Conservation (phyloP, 768 basidiomycete genomes). For the Botryobasidium botryosum region DNA sequence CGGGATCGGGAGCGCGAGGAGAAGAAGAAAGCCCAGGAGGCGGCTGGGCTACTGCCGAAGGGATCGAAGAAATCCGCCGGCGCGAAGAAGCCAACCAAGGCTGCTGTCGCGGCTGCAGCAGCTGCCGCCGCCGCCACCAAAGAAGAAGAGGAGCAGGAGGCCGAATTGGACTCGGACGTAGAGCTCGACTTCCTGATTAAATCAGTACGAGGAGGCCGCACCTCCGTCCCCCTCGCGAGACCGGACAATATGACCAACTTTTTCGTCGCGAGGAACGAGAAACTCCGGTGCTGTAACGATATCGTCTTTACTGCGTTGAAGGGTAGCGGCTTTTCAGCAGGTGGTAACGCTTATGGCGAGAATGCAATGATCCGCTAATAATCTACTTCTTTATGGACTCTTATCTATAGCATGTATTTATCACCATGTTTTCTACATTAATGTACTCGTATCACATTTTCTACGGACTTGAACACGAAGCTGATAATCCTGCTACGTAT, state of each 20-base stretch:
- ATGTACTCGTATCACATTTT: not conserved
- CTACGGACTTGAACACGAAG: not conserved
- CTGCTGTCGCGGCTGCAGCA: too few relatives aligned
- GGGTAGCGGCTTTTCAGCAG: slow-evolving; percentile 2
- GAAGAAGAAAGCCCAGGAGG: slow-evolving; percentile 31
- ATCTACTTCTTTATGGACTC: too few relatives aligned
- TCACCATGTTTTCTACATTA: not conserved
- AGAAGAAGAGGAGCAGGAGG: slow-evolving; percentile 48
- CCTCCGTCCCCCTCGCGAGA: slow-evolving; percentile 8
- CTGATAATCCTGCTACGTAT: not conserved
- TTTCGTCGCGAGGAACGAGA: slow-evolving; percentile 11
- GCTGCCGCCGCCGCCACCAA: too few relatives aligned
- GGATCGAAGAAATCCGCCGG: too few relatives aligned
- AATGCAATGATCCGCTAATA: too few relatives aligned
- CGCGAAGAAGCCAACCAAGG: too few relatives aligned
- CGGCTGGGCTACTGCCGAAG: too few relatives aligned
- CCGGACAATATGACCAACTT: slow-evolving; percentile 7
- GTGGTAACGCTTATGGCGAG: too few relatives aligned
- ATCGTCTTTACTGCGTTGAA: slow-evolving; percentile 8
- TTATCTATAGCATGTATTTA: not conserved
- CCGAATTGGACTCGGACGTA: slow-evolving; percentile 9
- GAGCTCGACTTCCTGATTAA: slow-evolving; percentile 7
- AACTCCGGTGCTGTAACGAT: slow-evolving; percentile 10
- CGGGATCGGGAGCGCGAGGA: not conserved
- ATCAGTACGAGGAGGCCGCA: slow-evolving; percentile 2